A percentile compares a stretch with the other conserved stretches of the same genome.
Evolutionary conservation across 2,329 filamentous ascomycete species (phyloP).

Genomic region (Lachnellula subtilissima): DNA sequence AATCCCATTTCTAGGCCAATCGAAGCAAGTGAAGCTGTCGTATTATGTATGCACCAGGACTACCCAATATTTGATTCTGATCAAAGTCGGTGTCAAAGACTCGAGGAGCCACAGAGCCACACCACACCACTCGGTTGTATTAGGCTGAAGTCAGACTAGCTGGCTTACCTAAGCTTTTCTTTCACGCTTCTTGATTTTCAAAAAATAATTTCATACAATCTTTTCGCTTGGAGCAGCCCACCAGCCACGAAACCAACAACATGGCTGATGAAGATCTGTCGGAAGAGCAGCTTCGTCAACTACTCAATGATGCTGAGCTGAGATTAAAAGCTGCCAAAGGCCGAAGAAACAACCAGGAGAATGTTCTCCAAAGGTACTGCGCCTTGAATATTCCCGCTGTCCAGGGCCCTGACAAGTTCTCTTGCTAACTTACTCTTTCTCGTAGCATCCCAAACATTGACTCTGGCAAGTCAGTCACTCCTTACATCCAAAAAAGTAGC

Average conservation of each 20-base stretch:
- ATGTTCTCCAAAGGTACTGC: slow-evolving; percentile 17
- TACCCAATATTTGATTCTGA: background rate
- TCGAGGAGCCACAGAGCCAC: too few relatives aligned
- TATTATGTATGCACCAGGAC: background rate
- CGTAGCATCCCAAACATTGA: slow-evolving; percentile 19
- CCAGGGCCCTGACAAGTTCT: background rate
- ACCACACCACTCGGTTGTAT: too few relatives aligned
- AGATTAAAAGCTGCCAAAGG: slow-evolving; percentile 42
- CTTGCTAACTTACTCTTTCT: slow-evolving; percentile 10
- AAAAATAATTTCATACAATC: background rate
- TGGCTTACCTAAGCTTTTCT: background rate
- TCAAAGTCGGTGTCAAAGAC: background rate
- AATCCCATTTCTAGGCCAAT: background rate
- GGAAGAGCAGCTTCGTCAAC: slow-evolving; percentile 58
- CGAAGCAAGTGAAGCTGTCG: background rate
- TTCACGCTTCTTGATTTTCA: background rate
- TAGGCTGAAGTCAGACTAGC: background rate
- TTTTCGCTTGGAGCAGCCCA: too few relatives aligned
- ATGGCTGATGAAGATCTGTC: slow-evolving; percentile 44
- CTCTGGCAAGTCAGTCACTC: slow-evolving; percentile 34
- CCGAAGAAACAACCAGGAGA: slow-evolving; percentile 20
- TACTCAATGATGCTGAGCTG: slow-evolving; percentile 59
- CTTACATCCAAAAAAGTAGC: slow-evolving; percentile 49
- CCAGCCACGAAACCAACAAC: background rate
- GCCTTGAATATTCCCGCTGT: background rate